phyloP scores from a whole-genome alignment of 257 asterid genomes.

The Cordia subcordata region DNA sequence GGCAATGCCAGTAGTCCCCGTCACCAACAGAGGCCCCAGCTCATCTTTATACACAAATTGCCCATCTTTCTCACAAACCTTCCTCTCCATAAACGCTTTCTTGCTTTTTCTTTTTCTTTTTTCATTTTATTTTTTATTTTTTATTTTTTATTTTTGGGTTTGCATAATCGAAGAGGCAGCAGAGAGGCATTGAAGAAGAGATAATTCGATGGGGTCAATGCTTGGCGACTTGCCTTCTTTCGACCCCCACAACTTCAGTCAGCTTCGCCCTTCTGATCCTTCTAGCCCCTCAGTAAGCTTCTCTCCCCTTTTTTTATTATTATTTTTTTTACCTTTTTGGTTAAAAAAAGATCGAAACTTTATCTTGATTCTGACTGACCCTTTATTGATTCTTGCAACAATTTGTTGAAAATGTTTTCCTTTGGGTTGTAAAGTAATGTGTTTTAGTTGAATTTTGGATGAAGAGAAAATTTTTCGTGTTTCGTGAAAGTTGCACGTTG shows the following conservation, averaged over 20 bases:
- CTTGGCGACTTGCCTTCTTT: constrained; percentile 38
- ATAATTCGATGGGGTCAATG: constrained; percentile 22
- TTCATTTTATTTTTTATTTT: too few species aligned
- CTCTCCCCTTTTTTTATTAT: neutral
- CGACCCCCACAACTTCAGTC: constrained; percentile 42
- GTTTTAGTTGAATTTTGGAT: neutral
- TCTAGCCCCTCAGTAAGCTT: constrained; percentile 31
- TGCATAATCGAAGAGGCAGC: neutral
- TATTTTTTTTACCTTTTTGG: neutral
- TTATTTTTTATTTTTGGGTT: too few species aligned
- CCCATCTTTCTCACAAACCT: neutral
- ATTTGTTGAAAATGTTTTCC: neutral
- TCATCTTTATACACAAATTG: neutral
- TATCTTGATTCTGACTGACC: neutral
- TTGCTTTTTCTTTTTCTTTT: too few species aligned
- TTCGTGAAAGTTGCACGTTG: too few species aligned
- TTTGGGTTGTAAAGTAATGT: neutral
- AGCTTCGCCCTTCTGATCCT: constrained; percentile 38
- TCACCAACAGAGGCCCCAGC: too few species aligned
- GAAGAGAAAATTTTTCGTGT: neutral
- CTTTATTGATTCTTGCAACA: neutral
- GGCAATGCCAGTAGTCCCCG: too few species aligned
- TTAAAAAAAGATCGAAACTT: neutral
- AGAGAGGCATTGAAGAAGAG: neutral
- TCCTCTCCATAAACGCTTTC: too few species aligned